Conservation (phyloP, 495 filamentous ascomycete species). For the Tirmania nivea region DNA sequence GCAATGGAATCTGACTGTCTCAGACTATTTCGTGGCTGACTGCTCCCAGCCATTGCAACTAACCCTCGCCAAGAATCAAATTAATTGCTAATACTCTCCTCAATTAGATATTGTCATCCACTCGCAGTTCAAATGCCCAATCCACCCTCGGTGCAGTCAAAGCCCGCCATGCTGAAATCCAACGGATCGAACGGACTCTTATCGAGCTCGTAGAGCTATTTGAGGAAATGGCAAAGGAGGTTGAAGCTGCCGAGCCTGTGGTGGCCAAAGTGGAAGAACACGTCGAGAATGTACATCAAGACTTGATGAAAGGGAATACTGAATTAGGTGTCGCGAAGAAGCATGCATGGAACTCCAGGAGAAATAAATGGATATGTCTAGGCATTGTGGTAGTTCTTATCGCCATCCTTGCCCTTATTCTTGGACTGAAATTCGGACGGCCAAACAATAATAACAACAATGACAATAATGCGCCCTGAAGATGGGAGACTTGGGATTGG, state of each 20-base stretch:
- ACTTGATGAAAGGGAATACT: conserved; percentile 36
- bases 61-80: no score
- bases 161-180: conserved; percentile 55
- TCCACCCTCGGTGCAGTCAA: conserved; percentile 48
- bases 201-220: conserved; percentile 43
- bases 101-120: conserved; percentile 43
- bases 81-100: background rate
- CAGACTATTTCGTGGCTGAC: no score
- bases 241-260: conserved; percentile 39
- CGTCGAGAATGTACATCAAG: conserved; percentile 32
- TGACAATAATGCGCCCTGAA: no score
- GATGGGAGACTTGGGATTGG: no score
- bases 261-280: conserved; percentile 33
- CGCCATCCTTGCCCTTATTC: conserved; percentile 30
- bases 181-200: conserved; percentile 46
- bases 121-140: conserved; percentile 36
- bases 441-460: no score
- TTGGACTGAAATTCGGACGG: background rate
- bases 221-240: conserved; percentile 40
- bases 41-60: no score
- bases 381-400: conserved; percentile 27
- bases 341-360: conserved; percentile 33
- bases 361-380: conserved; percentile 53
- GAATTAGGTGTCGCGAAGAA: conserved; percentile 40
- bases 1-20: no score